These are phyloP conservation scores for Fonsecaea nubica DNA, from an alignment of 2,329 filamentous ascomycete species.

Conservation along the genomic window DNA sequence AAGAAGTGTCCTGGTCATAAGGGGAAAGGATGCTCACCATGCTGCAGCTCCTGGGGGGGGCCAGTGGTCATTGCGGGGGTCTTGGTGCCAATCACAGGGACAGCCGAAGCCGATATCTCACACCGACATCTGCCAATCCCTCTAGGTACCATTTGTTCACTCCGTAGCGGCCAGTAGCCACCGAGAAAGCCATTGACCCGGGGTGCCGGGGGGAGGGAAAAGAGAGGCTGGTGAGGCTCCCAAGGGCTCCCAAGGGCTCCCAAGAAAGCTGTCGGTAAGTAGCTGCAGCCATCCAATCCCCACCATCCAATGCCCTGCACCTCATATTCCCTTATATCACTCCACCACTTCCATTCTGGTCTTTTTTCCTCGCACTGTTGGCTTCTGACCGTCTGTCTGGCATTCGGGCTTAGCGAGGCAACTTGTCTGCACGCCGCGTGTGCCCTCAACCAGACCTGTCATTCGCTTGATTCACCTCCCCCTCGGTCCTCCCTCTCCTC, in stretches of 20 bases:
- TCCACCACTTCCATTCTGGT: conserved; percentile 13
- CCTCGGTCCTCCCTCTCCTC: conserved; percentile 11
- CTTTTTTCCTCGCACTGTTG: conserved; percentile 16
- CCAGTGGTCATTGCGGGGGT: not conserved
- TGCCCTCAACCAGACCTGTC: conserved; percentile 31
- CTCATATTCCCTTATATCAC: conserved; percentile 9
- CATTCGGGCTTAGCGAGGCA: conserved; percentile 32
- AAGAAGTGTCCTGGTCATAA: not conserved
- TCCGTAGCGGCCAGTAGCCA: not conserved
- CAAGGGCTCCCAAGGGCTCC: no score
- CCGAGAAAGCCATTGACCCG: not conserved
- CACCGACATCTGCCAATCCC: conserved; percentile 18
- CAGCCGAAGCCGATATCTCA: conserved; percentile 2
- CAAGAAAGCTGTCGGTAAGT: not conserved
- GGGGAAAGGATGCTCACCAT: not conserved
- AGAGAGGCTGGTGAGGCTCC: not conserved
- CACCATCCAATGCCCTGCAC: conserved; percentile 11
- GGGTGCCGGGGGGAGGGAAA: not conserved
- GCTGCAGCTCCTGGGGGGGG: not conserved
- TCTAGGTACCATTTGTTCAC: not conserved
- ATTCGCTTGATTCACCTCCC: conserved; percentile 27
- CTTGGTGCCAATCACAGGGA: conserved; percentile 5
- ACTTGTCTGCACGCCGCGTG: conserved; percentile 15
- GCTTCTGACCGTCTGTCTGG: conserved; percentile 13
- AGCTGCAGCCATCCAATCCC: conserved; percentile 2